Evolutionary conservation across 2,329 filamentous ascomycete species (phyloP), one percentile per base, ranked within the genome.

Genomic region (Pseudonectria foliicola): DNA sequence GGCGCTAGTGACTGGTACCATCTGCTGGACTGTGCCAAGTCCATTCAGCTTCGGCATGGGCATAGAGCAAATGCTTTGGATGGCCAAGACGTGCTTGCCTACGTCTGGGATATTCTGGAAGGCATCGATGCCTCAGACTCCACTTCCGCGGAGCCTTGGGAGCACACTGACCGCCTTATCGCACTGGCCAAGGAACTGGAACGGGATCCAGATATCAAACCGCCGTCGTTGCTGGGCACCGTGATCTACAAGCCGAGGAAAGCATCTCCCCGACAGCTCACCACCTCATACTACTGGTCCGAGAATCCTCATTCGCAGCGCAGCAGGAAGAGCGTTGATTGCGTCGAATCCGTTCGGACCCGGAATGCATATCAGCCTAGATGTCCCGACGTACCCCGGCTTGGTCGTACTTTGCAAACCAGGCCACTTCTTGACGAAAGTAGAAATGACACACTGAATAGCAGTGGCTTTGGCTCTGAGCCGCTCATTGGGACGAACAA

Each of bases 141-240:
- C 18, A 21, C 37, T 25, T 11, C 35, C 26, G 25, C 38, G 6
- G 34, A 42, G 13, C 46, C 53, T 4, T 64, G 61, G 62, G 48
- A 40, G 18, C 43, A 54, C 30, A 64, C 62, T 4, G 62, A 64
- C 35, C 49, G 55, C 16, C 43, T 61, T 13, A 62, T 63, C 33
- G 40, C 47, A 15, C 41, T 45, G 26, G 57, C 54, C 10, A 53
- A 50, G 42, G 42, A 42, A 14, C 44, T 60, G 8, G 52, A 56
- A 36, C 35, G 30, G 14, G 46, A 55, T 27, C 31, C 48, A 6
- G 35, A 42, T 25, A 44, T 43, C 31, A 35, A 25, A 24, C 37
- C 45, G 16, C 41, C 49, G 16, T 30, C 33, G n/a, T 34, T 34
- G 12, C 29, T 25, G 25, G 30, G 12, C 27, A 25, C n/a, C 29